Evolutionary conservation across 2,329 filamentous ascomycete genomes (phyloP), one percentile per base, ranked within the genome.

Genomic region (Colletotrichum sp.): DNA sequence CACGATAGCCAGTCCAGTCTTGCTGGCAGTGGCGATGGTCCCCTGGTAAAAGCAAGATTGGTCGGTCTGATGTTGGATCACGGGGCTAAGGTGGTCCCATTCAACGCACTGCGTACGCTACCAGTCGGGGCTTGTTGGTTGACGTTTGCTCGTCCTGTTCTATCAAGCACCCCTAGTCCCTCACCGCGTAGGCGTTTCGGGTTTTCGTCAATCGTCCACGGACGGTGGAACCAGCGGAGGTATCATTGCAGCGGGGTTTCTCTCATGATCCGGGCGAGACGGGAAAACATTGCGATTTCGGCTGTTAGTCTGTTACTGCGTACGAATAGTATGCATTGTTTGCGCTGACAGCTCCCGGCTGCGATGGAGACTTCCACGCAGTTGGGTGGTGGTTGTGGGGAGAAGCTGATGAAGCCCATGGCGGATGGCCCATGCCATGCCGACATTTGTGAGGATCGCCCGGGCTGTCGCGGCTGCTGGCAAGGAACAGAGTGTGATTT

Each of bases 211-310:
- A 74, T 75, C 72, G 62, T 72, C 69, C 68, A 63, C 64, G 49
- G 69, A 72, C 21, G 30, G 69, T 75, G 67, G 72, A 71, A 71
- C 44, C 49, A 24, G 72, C 62, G 69, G 69, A 72, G 72, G 72
- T 63, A 62, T 71, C 36, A 32, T 67, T 28, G 72, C 52, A 32
- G 62, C 62, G 69, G 69, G 62, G 69, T 36, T 44, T 21, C 60
- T 63, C 69, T 68, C 39, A 57, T 76, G 73, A 76, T 49, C 63
- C 57, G 32, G 26, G 69, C 63, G 49, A 60, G 24, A 66, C 49
- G 68, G 68, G n/a, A n/a, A 64, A 28, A 63, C 30, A 28, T 32
- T 55, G 55, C 55, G 71, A 68, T 52, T 26, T 34, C 64, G 70
- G 64, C 28, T 73, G 12, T 24, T 64, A 52, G 44, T 6, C 44